Evolutionary conservation across 352 stramenopile species (phyloP).

Genomic region (Globisporangium cederbergense): DNA sequence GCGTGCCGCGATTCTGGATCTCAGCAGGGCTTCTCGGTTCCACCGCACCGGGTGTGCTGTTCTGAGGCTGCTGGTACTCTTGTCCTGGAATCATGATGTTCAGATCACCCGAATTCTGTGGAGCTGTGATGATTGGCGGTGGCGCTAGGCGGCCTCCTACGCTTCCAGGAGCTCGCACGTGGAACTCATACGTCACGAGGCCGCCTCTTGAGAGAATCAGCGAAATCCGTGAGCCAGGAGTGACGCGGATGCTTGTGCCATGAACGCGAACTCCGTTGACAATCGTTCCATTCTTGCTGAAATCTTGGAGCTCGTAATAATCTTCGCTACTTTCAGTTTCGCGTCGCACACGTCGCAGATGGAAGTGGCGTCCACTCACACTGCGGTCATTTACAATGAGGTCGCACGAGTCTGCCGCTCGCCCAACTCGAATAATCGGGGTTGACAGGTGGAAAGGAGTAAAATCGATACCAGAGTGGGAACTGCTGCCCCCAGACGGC

Average conservation of each 20-base stretch:
- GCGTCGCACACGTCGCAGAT: slow-evolving; percentile 60
- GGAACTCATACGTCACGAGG: slow-evolving; percentile 86
- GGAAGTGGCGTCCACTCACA: slow-evolving; percentile 84
- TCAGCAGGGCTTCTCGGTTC: slow-evolving; percentile 74
- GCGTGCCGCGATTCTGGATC: slow-evolving; percentile 71
- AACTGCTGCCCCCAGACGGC: slow-evolving; percentile 13
- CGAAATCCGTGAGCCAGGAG: slow-evolving; percentile 71
- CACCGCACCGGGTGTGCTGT: slow-evolving; percentile 23
- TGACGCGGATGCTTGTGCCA: slow-evolving; percentile 68
- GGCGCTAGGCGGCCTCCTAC: slow-evolving; percentile 24
- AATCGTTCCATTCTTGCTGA: slow-evolving; percentile 89
- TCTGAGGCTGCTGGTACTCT: slow-evolving; percentile 69
- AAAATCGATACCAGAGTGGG: slow-evolving; percentile 33
- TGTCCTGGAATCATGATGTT: slow-evolving; percentile 52
- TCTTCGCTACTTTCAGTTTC: slow-evolving; percentile 54
- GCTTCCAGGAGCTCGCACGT: slow-evolving; percentile 34
- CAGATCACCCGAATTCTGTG: slow-evolving; percentile 37
- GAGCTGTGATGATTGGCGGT: slow-evolving; percentile 47
- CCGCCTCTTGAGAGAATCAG: slow-evolving; percentile 82
- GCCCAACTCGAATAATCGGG: slow-evolving; percentile 71
- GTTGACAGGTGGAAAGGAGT: slow-evolving; percentile 65
- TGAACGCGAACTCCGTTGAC: slow-evolving; percentile 87
- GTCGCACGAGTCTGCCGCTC: slow-evolving; percentile 80
- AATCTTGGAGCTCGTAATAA: slow-evolving; percentile 82
- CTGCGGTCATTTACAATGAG: slow-evolving; percentile 87